Conservation (phyloP, 225 moss, liverwort and hornwort genomes). For the Sphagnum contortum region DNA sequence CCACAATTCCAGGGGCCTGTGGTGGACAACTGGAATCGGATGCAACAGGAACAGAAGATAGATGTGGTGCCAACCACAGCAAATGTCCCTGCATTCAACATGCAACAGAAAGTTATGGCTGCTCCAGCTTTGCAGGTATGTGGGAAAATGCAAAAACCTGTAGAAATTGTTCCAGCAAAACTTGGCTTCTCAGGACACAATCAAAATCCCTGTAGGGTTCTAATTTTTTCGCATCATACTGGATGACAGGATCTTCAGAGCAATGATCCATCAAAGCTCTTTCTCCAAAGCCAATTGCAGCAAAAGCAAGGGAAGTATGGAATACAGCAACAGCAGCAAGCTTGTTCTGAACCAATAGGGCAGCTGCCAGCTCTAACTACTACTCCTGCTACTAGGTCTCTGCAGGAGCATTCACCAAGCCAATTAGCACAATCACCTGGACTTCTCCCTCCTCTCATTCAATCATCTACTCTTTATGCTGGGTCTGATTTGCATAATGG, state of each 20-base stretch:
- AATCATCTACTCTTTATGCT: neutral
- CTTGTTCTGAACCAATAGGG: neutral
- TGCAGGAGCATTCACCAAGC: neutral
- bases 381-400: neutral
- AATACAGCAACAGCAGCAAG: conserved; percentile 1
- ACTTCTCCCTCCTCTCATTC: neutral
- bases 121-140: conserved; percentile 3
- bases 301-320: conserved; percentile 1
- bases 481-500: conserved; percentile 1
- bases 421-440: neutral
- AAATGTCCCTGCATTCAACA: neutral
- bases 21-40: neutral
- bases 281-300: neutral
- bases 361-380: neutral
- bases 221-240: neutral
- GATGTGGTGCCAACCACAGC: neutral
- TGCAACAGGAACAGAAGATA: conserved; percentile 2
- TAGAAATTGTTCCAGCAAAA: neutral
- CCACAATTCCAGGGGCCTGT: neutral
- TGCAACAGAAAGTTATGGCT: conserved; percentile 4
- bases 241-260: neutral
- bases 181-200: neutral
- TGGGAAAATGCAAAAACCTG: neutral
- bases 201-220: neutral
- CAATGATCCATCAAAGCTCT: neutral